Base-by-base conservation (phyloP, 345 rosid species). In the Camelina sativa region DNA sequence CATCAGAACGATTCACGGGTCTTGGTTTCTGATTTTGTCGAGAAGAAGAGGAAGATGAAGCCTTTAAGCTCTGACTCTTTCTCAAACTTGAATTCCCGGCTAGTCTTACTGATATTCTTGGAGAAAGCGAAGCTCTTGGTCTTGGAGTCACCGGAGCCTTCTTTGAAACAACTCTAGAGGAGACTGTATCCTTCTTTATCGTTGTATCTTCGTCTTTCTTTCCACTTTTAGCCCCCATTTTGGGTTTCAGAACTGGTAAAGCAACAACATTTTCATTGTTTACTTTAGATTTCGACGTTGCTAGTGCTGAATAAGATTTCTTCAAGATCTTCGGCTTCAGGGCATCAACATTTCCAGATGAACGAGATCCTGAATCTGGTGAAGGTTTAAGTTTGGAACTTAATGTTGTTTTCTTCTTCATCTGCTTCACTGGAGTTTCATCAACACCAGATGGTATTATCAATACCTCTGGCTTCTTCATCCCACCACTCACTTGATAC, bases 61-160 rank as follows among this genome's bases (percentile, higher is more conserved):
- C 83, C 71, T 83, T 85, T 63, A 74, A 65, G 79, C 73, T 80
- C 79, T 62, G 76, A 19, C 79, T 72, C 78, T 85, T 86, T 61
- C 78, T 79, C 60, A 85, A 52, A 61, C 76, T 72, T 69, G 77
- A 71, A 78, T 77, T 84, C 50, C 76, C 80, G 22, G 75, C 74
- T 82, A 77, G 65, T 73, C 69, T 34, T 19, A 75, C 34, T 43
- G 80, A 62, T 53, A 84, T 28, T 52, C 73, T 83, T 11, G 76
- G 74, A 23, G 83, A 75, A 75, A 81, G 68, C 12, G 85, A 82
- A 52, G 77, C 73, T 76, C 71, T 87, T 35, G 86, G 78, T 76
- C 71, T 87, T 35, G 86, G 78, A 20, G 72, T 60, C 65, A 81
- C 59, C 6, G 75, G 67, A 32, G 47, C 72, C 67, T 82, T 82